A percentile compares a stretch with the other conserved stretches of the same genome.
Conservation (phyloP, 192 early-diverging fungal genomes). For the Coemansia nantahalensis region DNA sequence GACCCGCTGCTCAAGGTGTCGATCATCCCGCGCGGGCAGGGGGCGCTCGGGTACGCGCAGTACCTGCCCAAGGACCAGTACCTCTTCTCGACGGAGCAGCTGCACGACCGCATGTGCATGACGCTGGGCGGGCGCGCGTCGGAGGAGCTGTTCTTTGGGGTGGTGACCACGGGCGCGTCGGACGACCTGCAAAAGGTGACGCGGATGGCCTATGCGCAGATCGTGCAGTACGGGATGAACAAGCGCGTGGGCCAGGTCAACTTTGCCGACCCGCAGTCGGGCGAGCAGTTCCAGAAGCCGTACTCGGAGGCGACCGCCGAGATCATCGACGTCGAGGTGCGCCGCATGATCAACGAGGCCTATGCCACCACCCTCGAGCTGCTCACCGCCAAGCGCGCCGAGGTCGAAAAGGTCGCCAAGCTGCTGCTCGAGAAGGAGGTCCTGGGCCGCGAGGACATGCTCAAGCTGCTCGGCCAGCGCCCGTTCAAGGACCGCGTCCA, state of each 20-base stretch:
- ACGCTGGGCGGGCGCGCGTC: constrained; percentile 81
- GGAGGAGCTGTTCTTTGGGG: constrained; percentile 90
- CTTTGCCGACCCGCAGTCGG: constrained; percentile 66
- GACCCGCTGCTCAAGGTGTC: constrained; percentile 97
- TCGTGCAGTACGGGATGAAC: constrained; percentile 96
- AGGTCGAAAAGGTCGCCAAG: constrained; percentile 91
- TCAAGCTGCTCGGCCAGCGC: constrained; percentile 78
- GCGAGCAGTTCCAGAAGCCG: constrained; percentile 88
- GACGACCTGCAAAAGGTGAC: constrained; percentile 98
- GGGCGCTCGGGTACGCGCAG: constrained; percentile 97
- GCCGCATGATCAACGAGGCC: constrained; percentile 75
- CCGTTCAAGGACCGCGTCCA: constrained; percentile 74
- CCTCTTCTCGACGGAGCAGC: constrained; percentile 86
- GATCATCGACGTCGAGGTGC: constrained; percentile 94
- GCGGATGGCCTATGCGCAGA: constrained; percentile 94
- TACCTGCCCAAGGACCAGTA: constrained; percentile 98
- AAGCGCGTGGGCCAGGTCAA: constrained; percentile 80
- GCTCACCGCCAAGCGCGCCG: constrained; percentile 77
- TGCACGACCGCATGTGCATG: constrained; percentile 92
- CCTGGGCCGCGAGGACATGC: constrained; percentile 94
- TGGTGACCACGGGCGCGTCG: constrained; percentile 95
- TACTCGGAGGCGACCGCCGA: constrained; percentile 93
- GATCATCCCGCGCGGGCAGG: constrained; percentile 95
- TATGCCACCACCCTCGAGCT: constrained; percentile 82
- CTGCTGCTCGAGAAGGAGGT: constrained; percentile 97